Base-by-base conservation (phyloP, 176 grass and related monocot species). In the Pontederia paniculata region DNA sequence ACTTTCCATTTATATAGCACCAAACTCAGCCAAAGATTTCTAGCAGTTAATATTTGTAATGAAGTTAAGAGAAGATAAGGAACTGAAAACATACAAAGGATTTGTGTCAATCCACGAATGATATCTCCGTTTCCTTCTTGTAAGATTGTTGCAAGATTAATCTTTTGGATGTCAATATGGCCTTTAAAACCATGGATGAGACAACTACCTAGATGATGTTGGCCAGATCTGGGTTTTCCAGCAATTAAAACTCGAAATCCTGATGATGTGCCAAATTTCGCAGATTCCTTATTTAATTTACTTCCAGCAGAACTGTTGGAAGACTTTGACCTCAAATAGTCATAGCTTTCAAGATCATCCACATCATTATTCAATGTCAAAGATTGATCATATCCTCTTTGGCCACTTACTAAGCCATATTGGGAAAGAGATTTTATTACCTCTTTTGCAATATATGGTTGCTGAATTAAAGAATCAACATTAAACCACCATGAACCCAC, bases 41-140 rank as follows among this genome's bases (percentile, higher is more conserved):
- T 37, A 37, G 28, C 28, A 37, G 3, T 37, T 37, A 37, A 37
- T 37, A 37, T 37, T 5, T 6, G 28, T 37, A 37, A 2, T 13
- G 60, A 79, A 71, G 74, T 48, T 62, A 12, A 66, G n/a, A 60
- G 65, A 59, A 54, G 28, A 48, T 70, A 61, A 52, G 60, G 20
- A 13, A 48, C 68, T 45, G 21, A 80, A 67, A 67, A 71, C 91
- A 86, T 86, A 97, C 91, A 58, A 56, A 97, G 70, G 69, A 86
- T 90, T 45, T 97, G 79, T 56, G 91, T 97, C 70, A 97, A 78
- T 52, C 91, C 91, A 71, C 54, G 75, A 79, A 97, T 76, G 17
- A 80, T 81, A 79, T 97, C 93, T 59, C 93, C 86, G 72, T 84
- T 80, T 77, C 93, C 91, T 60, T 97, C 93, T 23, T 84, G 80